Conservation (phyloP, 2,329 filamentous ascomycete species). For the Monosporascus sp. region DNA sequence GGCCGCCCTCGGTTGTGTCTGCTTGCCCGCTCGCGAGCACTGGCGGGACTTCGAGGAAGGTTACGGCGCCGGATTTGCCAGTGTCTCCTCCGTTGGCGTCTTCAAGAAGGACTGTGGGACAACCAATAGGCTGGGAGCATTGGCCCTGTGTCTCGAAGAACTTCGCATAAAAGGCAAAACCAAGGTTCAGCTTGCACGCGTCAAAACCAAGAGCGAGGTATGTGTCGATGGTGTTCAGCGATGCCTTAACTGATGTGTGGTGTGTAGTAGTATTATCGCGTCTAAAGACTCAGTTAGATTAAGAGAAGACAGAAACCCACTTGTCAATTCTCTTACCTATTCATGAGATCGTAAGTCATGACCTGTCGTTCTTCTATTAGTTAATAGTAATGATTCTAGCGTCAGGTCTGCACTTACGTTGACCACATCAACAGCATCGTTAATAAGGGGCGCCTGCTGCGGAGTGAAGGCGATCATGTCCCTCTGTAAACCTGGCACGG, state of each 20-base stretch:
- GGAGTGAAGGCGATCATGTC: conserved; percentile 64
- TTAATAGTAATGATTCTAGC: conserved; percentile 12
- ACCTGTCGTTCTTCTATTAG: neutral
- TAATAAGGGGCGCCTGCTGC: conserved; percentile 51
- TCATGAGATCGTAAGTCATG: conserved; percentile 68
- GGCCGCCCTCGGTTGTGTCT: conserved; percentile 55
- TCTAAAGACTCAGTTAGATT: neutral
- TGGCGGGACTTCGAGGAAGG: conserved; percentile 35
- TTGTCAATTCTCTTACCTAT: conserved; percentile 32
- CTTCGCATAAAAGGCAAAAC: conserved; percentile 64
- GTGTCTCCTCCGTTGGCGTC: conserved; percentile 52
- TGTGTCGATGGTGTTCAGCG: conserved; percentile 48
- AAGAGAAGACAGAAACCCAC: neutral
- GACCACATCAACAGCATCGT: conserved; percentile 55
- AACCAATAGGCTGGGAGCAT: conserved; percentile 41
- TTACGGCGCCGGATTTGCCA: conserved; percentile 42
- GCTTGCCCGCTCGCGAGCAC: conserved; percentile 40
- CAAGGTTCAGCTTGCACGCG: conserved; percentile 51
- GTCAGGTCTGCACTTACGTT: conserved; percentile 39
- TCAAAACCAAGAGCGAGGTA: conserved; percentile 54
- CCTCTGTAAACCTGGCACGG: conserved; percentile 55
- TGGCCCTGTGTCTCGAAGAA: conserved; percentile 49
- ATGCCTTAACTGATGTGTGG: conserved; percentile 56
- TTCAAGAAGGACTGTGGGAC: conserved; percentile 46
- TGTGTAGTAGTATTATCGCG: conserved; percentile 60